phyloP scores from a whole-genome alignment of 495 filamentous ascomycete genomes.

The Aspergillus carlsbadensis region DNA sequence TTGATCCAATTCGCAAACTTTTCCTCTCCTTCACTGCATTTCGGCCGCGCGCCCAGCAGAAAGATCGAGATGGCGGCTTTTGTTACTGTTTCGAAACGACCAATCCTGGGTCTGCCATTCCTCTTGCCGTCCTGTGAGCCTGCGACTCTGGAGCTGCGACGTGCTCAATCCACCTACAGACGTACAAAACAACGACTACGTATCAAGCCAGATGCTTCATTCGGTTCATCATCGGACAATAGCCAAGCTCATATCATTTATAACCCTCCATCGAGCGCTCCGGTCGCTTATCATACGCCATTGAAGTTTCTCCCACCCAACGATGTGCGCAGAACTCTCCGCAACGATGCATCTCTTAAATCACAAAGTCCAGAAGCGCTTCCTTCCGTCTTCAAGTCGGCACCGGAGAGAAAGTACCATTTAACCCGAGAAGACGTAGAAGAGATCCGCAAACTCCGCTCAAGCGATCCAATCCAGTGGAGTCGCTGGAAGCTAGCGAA shows the following conservation, averaged over 20 bases:
- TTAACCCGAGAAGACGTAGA: slow-evolving; percentile 69
- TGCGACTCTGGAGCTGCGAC: slow-evolving; percentile 32
- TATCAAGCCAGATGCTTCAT: slow-evolving; percentile 71
- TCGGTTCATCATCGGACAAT: slow-evolving; percentile 49
- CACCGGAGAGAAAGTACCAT: slow-evolving; percentile 70
- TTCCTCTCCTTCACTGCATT: neutral
- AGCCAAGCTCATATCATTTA: slow-evolving; percentile 71
- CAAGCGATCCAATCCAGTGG: slow-evolving; percentile 68
- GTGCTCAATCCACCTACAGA: slow-evolving; percentile 67
- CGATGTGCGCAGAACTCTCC: slow-evolving; percentile 68
- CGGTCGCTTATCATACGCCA: slow-evolving; percentile 84
- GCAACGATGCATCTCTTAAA: slow-evolving; percentile 24
- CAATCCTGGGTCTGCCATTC: slow-evolving; percentile 44
- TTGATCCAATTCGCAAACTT: neutral
- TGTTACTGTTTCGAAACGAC: slow-evolving; percentile 33
- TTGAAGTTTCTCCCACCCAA: slow-evolving; percentile 80
- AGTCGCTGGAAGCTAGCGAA: slow-evolving; percentile 66
- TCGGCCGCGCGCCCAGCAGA: neutral
- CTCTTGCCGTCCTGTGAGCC: slow-evolving; percentile 40
- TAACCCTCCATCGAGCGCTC: slow-evolving; percentile 87
- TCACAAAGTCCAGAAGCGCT: slow-evolving; percentile 34
- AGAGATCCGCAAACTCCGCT: slow-evolving; percentile 73
- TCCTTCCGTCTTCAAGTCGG: slow-evolving; percentile 54
- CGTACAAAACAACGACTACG: slow-evolving; percentile 71
- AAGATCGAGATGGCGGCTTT: slow-evolving; percentile 30